Percentiles rank a stretch among this genome's conserved stretches.
These are phyloP conservation scores for Pythium folliculosum DNA, from an alignment of 352 stramenopile species.

Conservation along the genomic window DNA sequence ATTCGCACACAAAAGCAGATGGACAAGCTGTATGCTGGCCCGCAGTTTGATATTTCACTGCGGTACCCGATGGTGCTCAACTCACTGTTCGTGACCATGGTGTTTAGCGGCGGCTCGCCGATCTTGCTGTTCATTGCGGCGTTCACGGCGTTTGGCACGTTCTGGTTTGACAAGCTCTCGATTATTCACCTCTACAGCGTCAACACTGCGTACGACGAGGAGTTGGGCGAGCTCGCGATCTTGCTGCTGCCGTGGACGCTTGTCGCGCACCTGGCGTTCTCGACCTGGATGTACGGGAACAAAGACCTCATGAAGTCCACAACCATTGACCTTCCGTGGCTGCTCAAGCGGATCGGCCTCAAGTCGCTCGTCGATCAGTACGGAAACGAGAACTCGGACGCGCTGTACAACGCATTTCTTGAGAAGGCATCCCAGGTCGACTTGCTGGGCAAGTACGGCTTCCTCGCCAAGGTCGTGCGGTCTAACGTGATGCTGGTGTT, in stretches of 20 bases:
- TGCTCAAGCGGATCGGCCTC: slow-evolving; percentile 44
- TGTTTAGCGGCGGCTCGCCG: slow-evolving; percentile 80
- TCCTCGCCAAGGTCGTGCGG: slow-evolving; percentile 72
- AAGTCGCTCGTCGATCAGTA: slow-evolving; percentile 32
- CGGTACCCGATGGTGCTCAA: slow-evolving; percentile 86
- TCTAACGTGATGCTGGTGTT: slow-evolving; percentile 78
- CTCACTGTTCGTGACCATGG: slow-evolving; percentile 81
- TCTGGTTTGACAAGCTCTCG: slow-evolving; percentile 83
- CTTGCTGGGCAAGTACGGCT: slow-evolving; percentile 47
- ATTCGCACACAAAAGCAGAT: slow-evolving; percentile 77
- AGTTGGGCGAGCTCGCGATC: slow-evolving; percentile 61
- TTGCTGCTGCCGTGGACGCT: slow-evolving; percentile 69
- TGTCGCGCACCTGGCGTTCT: slow-evolving; percentile 69
- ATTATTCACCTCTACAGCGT: slow-evolving; percentile 77
- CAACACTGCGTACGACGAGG: slow-evolving; percentile 81
- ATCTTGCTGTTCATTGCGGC: slow-evolving; percentile 79
- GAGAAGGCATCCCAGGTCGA: slow-evolving; percentile 46
- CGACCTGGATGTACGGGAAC: slow-evolving; percentile 86
- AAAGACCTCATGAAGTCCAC: slow-evolving; percentile 57
- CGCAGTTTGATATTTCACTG: slow-evolving; percentile 73
- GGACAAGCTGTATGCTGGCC: slow-evolving; percentile 75
- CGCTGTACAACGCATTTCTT: slow-evolving; percentile 45
- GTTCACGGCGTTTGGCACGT: slow-evolving; percentile 59
- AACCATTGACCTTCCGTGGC: slow-evolving; percentile 44
- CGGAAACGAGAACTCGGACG: slow-evolving; percentile 33